Evolutionary conservation across 2,329 filamentous ascomycete species (phyloP).

Genomic region (Colletotrichum liriopes): DNA sequence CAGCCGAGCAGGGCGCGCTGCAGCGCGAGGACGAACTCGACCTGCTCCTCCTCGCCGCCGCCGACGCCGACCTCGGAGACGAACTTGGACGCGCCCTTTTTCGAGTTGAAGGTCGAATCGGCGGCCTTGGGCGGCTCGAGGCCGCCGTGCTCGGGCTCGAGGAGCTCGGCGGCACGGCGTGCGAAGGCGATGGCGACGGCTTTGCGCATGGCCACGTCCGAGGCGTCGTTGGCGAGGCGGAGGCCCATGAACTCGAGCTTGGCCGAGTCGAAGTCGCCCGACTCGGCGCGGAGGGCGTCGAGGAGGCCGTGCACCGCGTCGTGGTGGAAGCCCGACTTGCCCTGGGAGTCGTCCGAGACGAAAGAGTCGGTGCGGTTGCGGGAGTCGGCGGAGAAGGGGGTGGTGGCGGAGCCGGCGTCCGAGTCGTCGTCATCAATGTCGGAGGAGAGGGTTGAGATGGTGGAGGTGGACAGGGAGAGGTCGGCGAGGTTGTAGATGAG

Average conservation of each 20-base stretch:
- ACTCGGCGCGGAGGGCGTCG: conserved; percentile 83
- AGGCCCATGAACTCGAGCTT: conserved; percentile 94
- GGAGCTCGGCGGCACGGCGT: conserved; percentile 82
- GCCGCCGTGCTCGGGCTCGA: conserved; percentile 64
- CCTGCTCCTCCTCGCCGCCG: conserved; percentile 81
- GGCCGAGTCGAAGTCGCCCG: conserved; percentile 83
- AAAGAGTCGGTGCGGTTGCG: conserved; percentile 80
- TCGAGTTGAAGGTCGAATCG: conserved; percentile 70
- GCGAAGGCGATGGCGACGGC: conserved; percentile 90
- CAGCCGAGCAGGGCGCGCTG: conserved; percentile 83
- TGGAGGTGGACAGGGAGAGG: conserved; percentile 68
- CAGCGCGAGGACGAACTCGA: conserved; percentile 86
- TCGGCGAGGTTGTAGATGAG: conserved; percentile 69
- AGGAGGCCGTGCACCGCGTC: conserved; percentile 91
- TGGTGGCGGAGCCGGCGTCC: conserved; percentile 74
- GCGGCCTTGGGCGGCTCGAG: conserved; percentile 77
- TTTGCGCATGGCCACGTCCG: conserved; percentile 88
- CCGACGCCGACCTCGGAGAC: conserved; percentile 73
- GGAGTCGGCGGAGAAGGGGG: conserved; percentile 66
- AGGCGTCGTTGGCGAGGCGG: conserved; percentile 92
- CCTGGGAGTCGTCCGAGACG: conserved; percentile 79
- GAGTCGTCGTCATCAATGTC: conserved; percentile 77
- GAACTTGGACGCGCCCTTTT: conserved; percentile 69
- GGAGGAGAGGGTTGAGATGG: conserved; percentile 74
- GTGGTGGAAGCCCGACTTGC: conserved; percentile 79